phyloP scores from a whole-genome alignment of 495 filamentous ascomycete species.

The Trichoderma virens region DNA sequence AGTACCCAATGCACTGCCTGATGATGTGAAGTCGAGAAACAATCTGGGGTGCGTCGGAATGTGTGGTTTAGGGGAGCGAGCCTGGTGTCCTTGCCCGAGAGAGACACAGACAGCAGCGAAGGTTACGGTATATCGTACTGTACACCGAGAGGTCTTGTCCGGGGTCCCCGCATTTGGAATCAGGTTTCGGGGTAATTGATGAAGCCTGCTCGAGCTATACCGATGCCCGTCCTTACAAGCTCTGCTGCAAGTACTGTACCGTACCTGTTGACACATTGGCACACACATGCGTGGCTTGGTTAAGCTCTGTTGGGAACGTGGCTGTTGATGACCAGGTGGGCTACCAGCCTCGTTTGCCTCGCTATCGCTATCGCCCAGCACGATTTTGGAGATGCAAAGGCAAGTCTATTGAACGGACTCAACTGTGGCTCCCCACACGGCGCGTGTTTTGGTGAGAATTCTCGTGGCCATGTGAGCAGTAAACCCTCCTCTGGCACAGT shows the following conservation, averaged over 20 bases:
- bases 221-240: neutral
- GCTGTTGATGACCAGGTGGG: neutral
- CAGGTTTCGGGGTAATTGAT: neutral
- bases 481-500: neutral
- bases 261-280: too few species aligned
- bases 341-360: neutral
- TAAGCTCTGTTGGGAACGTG: conserved; percentile 6
- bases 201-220: neutral
- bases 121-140: neutral
- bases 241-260: neutral
- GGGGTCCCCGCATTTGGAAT: conserved; percentile 2
- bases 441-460: neutral
- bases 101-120: too few species aligned
- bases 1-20: neutral
- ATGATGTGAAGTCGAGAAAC: neutral
- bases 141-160: neutral
- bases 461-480: conserved; percentile 6
- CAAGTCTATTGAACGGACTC: neutral
- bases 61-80: neutral
- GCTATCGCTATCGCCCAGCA: neutral
- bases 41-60: neutral
- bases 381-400: neutral
- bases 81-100: neutral
- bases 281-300: too few species aligned
- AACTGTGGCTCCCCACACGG: neutral